Evolutionary conservation across 805 yeast genomes (phyloP), one percentile per base, ranked within the genome.

Genomic region (Starmerella apis): DNA sequence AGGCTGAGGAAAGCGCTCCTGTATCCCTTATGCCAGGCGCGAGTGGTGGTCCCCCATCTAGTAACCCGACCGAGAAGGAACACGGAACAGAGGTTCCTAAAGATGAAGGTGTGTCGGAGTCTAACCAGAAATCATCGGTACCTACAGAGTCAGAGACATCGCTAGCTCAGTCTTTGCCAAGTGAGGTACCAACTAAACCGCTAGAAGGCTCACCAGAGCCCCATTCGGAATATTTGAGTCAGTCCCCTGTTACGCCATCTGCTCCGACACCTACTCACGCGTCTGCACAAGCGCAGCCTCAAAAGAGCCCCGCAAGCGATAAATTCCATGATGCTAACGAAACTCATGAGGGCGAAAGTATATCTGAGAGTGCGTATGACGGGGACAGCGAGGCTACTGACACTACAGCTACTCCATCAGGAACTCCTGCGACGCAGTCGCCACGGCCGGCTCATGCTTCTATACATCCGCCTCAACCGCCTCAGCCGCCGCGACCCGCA

Each of bases 1-100:
- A 54, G 31, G 57, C 57, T 19, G 54, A 54, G 47, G 52, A 53
- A 38, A 46, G 54, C 27, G 52, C 46, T 7, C 56, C 56, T 2
- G 41, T 53, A 16, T 39, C 49, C 20, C 20, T 38, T 6, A 53
- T 54, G 48, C 48, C 53, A n/a, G 56, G 55, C 37, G 36, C 43
- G 3, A 37, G 41, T 19, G 37, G 36, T 3, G 46, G 47, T 8
- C 50, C 51, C 13, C 44, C 47, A 28, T 11, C 37, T 33, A 16
- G 4, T 6, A 23, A 18, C 30, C 36, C 20, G 11, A 11, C 46
- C 11, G 25, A 9, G 33, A 18, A 27, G 20, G 25, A 36, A 31
- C 36, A 28, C 30, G 8, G 10, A 27, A 9, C 30, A 11, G 10
- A 27, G 30, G 16, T 27, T 9, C 31, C 31, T 9, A 27, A 27